Evolutionary conservation across 805 yeast genomes (phyloP).

Genomic region (Millerozyma miso): DNA sequence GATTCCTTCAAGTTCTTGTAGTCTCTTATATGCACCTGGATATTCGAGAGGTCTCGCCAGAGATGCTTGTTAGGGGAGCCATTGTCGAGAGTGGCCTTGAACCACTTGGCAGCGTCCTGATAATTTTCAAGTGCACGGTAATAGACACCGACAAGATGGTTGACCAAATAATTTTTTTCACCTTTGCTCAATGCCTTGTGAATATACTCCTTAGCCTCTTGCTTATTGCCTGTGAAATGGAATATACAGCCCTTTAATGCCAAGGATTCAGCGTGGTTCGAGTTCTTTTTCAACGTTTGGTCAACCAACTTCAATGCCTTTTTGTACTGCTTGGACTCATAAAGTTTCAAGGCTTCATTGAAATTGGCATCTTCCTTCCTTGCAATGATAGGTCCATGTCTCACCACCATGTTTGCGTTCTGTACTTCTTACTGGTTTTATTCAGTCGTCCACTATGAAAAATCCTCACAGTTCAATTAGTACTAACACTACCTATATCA

Average conservation of each 20-base stretch:
- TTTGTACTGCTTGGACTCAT: constrained; percentile 82
- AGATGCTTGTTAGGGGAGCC: constrained; percentile 78
- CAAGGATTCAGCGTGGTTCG: constrained; percentile 72
- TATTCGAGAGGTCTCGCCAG: constrained; percentile 72
- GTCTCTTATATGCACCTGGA: constrained; percentile 79
- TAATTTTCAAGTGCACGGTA: constrained; percentile 68
- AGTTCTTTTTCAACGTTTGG: constrained; percentile 66
- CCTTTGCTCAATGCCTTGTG: constrained; percentile 58
- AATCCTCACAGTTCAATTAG: background rate
- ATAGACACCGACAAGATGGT: constrained; percentile 84
- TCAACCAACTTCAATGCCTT: constrained; percentile 79
- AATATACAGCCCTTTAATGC: constrained; percentile 80
- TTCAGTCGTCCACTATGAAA: background rate
- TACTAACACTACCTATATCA: background rate
- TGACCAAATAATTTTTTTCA: constrained; percentile 61
- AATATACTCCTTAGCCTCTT: constrained; percentile 62
- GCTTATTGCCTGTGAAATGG: constrained; percentile 51
- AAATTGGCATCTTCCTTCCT: constrained; percentile 72
- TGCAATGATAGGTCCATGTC: constrained; percentile 30
- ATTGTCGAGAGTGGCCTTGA: constrained; percentile 66
- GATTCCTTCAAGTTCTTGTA: constrained; percentile 57
- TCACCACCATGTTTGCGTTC: constrained; percentile 14
- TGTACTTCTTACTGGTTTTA: background rate
- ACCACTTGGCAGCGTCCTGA: constrained; percentile 73
- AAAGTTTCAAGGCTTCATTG: constrained; percentile 75